These are phyloP conservation scores for Moesziomyces globuligerus DNA, from an alignment of 1,284 basidiomycete genomes.

Conservation along the genomic window DNA sequence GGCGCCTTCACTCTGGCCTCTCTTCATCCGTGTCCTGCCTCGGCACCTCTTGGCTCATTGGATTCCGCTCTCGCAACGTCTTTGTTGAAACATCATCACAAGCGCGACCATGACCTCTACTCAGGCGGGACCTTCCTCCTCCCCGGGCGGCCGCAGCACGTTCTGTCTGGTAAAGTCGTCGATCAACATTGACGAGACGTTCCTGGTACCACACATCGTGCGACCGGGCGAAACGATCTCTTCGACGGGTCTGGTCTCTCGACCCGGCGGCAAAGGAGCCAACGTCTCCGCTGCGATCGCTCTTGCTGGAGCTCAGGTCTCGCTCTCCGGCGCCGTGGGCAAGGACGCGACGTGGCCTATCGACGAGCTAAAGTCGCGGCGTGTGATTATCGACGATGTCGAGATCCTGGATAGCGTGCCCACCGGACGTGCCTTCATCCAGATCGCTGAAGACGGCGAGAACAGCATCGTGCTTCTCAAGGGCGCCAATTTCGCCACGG, in stretches of 20 bases:
- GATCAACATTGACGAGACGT: conserved; percentile 66
- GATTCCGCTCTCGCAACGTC: too few relatives aligned
- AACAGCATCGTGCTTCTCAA: conserved; percentile 65
- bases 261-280: conserved; percentile 65
- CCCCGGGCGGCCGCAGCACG: conserved; percentile 5
- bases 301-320: conserved; percentile 53
- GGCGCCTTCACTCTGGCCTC: too few relatives aligned
- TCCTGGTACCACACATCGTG: conserved; percentile 61
- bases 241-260: conserved; percentile 49
- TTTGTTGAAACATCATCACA: too few relatives aligned
- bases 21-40: too few relatives aligned
- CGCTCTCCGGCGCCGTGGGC: conserved; percentile 57
- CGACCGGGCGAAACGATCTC: conserved; percentile 62
- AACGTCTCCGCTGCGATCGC: conserved; percentile 63
- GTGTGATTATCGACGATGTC: conserved; percentile 48
- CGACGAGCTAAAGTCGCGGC: conserved; percentile 52
- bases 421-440: conserved; percentile 65
- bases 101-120: conserved; percentile 8
- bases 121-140: conserved; percentile 6
- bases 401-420: conserved; percentile 44
- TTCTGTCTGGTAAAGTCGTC: conserved; percentile 63
- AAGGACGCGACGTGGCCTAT: conserved; percentile 62
- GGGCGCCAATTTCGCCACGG: conserved; percentile 60
- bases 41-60: too few relatives aligned
- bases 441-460: conserved; percentile 64